Evolutionary conservation across 2,329 filamentous ascomycete species (phyloP).

Genomic region (Pseudogymnoascus sp.): DNA sequence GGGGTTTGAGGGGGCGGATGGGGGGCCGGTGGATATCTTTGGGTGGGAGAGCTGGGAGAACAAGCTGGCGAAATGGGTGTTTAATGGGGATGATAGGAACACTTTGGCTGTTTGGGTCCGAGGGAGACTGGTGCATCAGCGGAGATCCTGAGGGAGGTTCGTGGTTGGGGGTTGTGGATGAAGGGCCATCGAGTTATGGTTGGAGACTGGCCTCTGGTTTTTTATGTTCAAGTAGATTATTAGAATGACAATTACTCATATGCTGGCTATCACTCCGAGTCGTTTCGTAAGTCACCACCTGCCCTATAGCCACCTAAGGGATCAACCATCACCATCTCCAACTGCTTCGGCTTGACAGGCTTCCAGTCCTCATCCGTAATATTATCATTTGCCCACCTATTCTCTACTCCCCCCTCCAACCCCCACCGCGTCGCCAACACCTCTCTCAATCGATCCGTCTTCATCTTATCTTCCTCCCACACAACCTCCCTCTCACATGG

Average conservation of each 20-base stretch:
- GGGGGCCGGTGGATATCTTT: slow-evolving; percentile 75
- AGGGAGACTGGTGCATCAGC: slow-evolving; percentile 68
- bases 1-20: slow-evolving; percentile 30
- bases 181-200: not conserved
- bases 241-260: not conserved
- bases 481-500: not conserved
- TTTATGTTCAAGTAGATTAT: not conserved
- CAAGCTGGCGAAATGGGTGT: slow-evolving; percentile 87
- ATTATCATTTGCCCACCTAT: not conserved
- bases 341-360: not conserved
- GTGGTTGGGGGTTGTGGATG: not conserved
- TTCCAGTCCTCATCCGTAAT: not conserved
- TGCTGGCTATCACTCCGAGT: not conserved
- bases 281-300: not conserved
- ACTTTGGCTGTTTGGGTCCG: slow-evolving; percentile 82
- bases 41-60: slow-evolving; percentile 88
- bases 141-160: slow-evolving; percentile 17
- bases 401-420: not conserved
- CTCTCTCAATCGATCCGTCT: not conserved
- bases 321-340: too few relatives aligned
- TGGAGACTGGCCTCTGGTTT: not conserved
- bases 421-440: not conserved
- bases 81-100: slow-evolving; percentile 86
- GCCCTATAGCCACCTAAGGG: not conserved
- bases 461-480: not conserved